Evolutionary conservation across 1,284 basidiomycete species (phyloP), one percentile per base, ranked within the genome.

Genomic region (Violaceomyces palustris): DNA sequence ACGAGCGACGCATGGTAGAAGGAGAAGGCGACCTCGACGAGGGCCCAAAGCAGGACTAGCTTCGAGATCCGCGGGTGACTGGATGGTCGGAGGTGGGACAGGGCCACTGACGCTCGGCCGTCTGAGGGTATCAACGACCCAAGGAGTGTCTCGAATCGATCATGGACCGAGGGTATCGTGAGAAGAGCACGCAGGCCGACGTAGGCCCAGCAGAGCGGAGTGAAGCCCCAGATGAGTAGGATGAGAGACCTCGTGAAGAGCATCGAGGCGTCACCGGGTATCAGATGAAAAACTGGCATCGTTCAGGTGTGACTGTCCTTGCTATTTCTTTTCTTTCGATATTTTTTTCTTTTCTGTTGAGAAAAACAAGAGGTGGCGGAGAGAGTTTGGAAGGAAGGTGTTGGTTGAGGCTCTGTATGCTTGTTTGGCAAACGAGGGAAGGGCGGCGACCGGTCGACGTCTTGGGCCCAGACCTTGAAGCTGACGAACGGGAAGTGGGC

Each of bases 1-100:
- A 26, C 42, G 1, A 62, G 56, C 26, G 52, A 39, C 30, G 35
- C 41, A 32, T 69, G 52, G 45, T 63, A 67, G n/a, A 70, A 28
- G n/a, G 67, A 68, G 44, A 71, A 71, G 8, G 36, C 34, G 2
- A 39, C 47, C 33, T 71, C 68, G 10, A 50, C 9, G 2, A 41
- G 27, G 23, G 49, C 48, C 35, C 55, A 69, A 15, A 31, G 12
- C 39, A 62, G 59, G 19, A 54, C 40, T n/a, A 28, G 18, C 17
- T 25, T 43, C 19, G 45, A 45, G 17, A 34, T 32, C 35, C 55
- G 40, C 6, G 39, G 28, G 37, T 31, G 43, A n/a, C 34, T 39
- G 7, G 40, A 47, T 6, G 31, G 54, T 34, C 41, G 38, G 22
- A 40, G 27, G 19, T 12, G 8, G 11, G 26, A 27, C 15, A 36